Evolutionary conservation across 202 grass and related monocot genomes (phyloP), one percentile per base, ranked within the genome.

Genomic region (Musa balbisiana): DNA sequence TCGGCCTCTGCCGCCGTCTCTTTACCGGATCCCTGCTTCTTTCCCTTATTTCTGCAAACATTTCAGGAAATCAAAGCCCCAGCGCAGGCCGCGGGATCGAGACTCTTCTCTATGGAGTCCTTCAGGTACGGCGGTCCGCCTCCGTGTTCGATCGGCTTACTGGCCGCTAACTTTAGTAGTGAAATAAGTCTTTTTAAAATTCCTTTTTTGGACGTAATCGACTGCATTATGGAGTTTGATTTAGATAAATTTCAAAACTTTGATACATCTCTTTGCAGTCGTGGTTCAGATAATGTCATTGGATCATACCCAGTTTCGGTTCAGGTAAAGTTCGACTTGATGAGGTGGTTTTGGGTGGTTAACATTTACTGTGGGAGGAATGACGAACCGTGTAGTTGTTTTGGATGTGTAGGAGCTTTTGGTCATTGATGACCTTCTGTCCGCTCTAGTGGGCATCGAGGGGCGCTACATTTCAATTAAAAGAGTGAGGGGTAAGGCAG

Each of bases 361-460:
- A 55, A 55, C 73, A 53, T 54, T 64, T 67, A 49, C 15, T 25
- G 11, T 20, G 8, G 53, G 11, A 73, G 63, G 53, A 76, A 67
- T 10, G 13, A 9, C 53, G 77, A 82, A 80, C 51, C 8, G 71
- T 55, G 62, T 22, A 67, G 10, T 29, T 76, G 12, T 84, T 66
- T 73, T 72, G 80, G 52, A 64, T 79, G 79, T 55, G 17, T 85
- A 98, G 94, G 94, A 93, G 77, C 90, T 92, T 81, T 84, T 98
- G 82, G 87, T 94, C 63, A 94, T 98, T 24, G 94, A 98, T 76
- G 94, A 98, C 88, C 87, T 98, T 79, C 85, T 98, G 19, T 94
- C 88, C 55, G 88, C 88, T 49, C 84, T 98, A 33, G 87, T 94
- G 77, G 91, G 94, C 73, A 89, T 98, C 64, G 91, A 98, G 63